A percentile compares a stretch with the other conserved stretches of the same genome.
phyloP scores from a whole-genome alignment of 1,284 basidiomycete species.

The Bjerkandera adusta region DNA sequence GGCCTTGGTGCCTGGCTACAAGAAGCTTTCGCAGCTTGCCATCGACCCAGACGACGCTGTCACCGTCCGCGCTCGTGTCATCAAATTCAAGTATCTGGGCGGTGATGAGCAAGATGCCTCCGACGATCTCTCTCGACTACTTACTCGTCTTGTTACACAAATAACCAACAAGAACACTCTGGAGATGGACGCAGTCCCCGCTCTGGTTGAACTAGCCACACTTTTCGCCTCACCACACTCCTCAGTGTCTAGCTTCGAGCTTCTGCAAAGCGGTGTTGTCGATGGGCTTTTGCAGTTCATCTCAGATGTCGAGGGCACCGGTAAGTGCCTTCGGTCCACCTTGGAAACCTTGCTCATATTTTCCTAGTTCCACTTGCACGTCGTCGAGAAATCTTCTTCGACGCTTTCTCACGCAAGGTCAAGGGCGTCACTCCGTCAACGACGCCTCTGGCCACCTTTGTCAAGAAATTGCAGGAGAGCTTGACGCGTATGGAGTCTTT shows the following conservation, averaged over 20 bases:
- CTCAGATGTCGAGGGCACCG: constrained; percentile 58
- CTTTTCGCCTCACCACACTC: constrained; percentile 77
- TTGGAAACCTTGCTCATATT: constrained; percentile 1
- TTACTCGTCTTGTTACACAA: constrained; percentile 64
- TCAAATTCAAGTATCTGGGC: constrained; percentile 75
- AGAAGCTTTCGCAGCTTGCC: constrained; percentile 61
- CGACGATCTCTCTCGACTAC: constrained; percentile 61
- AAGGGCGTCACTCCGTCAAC: constrained; percentile 43
- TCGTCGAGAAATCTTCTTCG: constrained; percentile 73
- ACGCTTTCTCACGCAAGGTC: constrained; percentile 62
- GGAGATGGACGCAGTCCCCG: constrained; percentile 66
- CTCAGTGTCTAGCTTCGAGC: constrained; percentile 93
- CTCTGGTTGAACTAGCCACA: constrained; percentile 70
- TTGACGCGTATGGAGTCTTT: constrained; percentile 93
- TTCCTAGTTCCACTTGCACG: constrained; percentile 49
- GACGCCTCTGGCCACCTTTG: constrained; percentile 76
- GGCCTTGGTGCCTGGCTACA: constrained; percentile 57
- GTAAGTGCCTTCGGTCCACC: constrained; percentile 40
- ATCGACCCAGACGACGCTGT: constrained; percentile 87
- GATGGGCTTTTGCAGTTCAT: constrained; percentile 86
- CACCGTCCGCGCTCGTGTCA: constrained; percentile 83
- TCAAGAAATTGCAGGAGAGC: constrained; percentile 93
- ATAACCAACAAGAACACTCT: constrained; percentile 53
- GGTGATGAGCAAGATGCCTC: constrained; percentile 58
- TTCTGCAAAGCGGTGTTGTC: constrained; percentile 91